phyloP scores from a whole-genome alignment of 2,329 filamentous ascomycete species.

The Penicillium sp. region DNA sequence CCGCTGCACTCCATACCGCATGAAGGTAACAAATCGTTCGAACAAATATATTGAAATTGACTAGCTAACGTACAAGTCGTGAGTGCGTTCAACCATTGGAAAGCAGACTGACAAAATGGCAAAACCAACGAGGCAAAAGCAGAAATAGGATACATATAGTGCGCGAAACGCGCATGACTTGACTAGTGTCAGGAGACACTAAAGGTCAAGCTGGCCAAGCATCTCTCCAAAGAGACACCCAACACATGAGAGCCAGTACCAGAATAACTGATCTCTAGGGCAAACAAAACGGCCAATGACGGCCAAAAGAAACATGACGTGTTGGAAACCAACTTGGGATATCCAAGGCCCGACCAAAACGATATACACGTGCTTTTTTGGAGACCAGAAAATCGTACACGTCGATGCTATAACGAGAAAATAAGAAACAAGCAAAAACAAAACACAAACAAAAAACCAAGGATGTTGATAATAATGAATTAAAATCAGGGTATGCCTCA shows the following conservation, averaged over 20 bases:
- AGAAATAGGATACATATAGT: conserved; percentile 7
- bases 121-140: conserved; percentile 49
- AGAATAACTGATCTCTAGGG: neutral
- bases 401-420: conserved; percentile 12
- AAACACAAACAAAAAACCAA: conserved; percentile 26
- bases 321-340: neutral
- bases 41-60: conserved; percentile 9
- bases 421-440: conserved; percentile 11
- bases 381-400: conserved; percentile 13
- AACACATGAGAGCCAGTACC: neutral
- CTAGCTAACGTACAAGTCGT: conserved; percentile 26
- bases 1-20: neutral
- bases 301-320: neutral
- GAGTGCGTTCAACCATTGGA: conserved; percentile 19
- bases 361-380: conserved; percentile 10
- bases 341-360: conserved; percentile 57
- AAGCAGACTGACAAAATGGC: conserved; percentile 8
- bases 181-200: neutral
- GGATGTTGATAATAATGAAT: conserved; percentile 27
- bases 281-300: neutral
- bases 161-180: neutral
- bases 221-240: neutral
- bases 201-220: neutral
- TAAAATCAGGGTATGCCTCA: conserved; percentile 41
- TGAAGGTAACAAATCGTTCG: neutral